Evolutionary conservation across 805 yeast genomes (phyloP).

Genomic region (Candida alai): DNA sequence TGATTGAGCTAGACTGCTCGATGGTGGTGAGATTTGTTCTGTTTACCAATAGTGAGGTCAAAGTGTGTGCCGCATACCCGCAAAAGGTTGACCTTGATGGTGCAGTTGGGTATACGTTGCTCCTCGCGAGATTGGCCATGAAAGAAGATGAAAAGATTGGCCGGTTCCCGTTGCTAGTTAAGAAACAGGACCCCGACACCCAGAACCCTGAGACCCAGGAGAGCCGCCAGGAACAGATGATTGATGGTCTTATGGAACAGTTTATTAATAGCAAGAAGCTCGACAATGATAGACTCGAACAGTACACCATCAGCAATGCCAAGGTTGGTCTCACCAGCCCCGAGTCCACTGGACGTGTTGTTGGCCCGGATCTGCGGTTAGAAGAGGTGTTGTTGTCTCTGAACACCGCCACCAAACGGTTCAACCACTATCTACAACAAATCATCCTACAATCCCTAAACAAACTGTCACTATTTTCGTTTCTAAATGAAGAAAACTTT

Average conservation of each 20-base stretch:
- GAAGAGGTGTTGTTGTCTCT: constrained; percentile 20
- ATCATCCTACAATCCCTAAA: constrained; percentile 21
- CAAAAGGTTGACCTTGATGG: constrained; percentile 17
- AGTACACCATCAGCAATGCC: constrained; percentile 12
- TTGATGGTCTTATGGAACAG: constrained; percentile 24
- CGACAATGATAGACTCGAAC: constrained; percentile 11
- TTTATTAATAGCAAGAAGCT: constrained; percentile 26
- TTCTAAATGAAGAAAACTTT: constrained; percentile 22
- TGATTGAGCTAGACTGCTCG: constrained; percentile 44
- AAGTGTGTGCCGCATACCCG: constrained; percentile 55
- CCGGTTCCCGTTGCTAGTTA: constrained; percentile 35
- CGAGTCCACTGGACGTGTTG: constrained; percentile 8
- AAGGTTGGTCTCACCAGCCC: constrained; percentile 13
- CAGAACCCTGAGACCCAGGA: not conserved
- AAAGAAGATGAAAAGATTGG: constrained; percentile 71
- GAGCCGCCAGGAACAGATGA: no score
- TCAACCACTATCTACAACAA: constrained; percentile 20
- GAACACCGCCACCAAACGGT: constrained; percentile 31
- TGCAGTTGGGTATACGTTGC: constrained; percentile 34
- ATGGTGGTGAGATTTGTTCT: constrained; percentile 66
- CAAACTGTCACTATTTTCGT: constrained; percentile 16
- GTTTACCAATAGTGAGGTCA: constrained; percentile 44
- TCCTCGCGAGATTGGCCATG: constrained; percentile 60
- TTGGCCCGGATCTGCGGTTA: constrained; percentile 4
- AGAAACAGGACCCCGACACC: no score